Percentiles rank a stretch among this genome's conserved stretches.
phyloP scores from a whole-genome alignment of 345 rosid genomes.

The Eucalyptus cladocalyx region DNA sequence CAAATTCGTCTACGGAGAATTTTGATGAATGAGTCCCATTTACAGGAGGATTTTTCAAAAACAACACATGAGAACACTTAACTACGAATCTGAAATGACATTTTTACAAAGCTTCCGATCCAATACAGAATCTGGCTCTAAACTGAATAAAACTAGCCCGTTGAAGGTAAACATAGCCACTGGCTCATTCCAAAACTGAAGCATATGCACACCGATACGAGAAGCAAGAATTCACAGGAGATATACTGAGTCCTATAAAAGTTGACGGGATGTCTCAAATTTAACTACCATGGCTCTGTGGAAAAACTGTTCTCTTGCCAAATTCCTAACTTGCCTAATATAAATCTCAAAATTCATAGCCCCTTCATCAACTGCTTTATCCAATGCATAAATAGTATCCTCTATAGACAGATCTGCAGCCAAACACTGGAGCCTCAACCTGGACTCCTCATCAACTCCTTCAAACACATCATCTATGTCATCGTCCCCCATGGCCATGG shows the following conservation, averaged over 20 bases:
- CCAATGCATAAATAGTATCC: conserved; percentile 40
- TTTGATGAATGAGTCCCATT: not conserved
- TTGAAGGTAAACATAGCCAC: not conserved
- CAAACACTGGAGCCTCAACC: conserved; percentile 6
- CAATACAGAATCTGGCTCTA: not conserved
- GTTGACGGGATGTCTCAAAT: not conserved
- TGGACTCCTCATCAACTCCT: conserved; percentile 14
- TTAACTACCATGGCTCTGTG: conserved; percentile 1
- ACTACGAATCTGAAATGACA: not conserved
- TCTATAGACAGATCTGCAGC: conserved; percentile 44
- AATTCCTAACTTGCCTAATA: conserved; percentile 41
- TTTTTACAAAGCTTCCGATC: not conserved
- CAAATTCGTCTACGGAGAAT: not conserved
- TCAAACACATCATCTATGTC: conserved; percentile 12
- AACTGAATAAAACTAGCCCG: not conserved
- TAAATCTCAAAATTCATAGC: conserved; percentile 28
- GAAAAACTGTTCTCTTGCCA: conserved; percentile 59
- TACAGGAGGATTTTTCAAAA: not conserved
- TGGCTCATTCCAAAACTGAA: not conserved
- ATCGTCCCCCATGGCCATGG: conserved; percentile 1
- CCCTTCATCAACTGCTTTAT: conserved; percentile 29
- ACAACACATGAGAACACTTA: not conserved
- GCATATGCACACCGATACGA: not conserved
- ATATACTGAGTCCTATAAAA: not conserved
- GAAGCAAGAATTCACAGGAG: not conserved